phyloP scores from a whole-genome alignment of 257 asterid genomes.

The Misopates orontium region DNA sequence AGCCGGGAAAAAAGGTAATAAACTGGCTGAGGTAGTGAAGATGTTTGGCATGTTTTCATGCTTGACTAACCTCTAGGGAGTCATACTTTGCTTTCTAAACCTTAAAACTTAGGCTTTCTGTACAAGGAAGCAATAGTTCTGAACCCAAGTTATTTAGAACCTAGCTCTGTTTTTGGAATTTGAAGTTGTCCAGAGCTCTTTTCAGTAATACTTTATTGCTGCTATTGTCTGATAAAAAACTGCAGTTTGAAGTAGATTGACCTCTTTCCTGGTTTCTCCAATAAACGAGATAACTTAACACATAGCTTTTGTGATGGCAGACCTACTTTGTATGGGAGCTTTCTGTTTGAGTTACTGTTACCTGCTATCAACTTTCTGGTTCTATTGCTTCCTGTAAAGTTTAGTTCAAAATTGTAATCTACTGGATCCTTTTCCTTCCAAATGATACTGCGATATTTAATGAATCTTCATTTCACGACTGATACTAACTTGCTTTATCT shows the following conservation, averaged over 20 bases:
- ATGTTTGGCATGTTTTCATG: too few relatives aligned
- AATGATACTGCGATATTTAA: background rate
- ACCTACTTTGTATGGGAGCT: constrained; percentile 17
- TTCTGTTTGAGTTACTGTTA: constrained; percentile 12
- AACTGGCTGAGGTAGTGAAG: too few relatives aligned
- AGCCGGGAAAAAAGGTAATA: too few relatives aligned
- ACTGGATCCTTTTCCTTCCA: constrained; percentile 2
- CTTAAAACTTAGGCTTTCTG: too few relatives aligned
- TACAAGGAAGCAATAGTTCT: too few relatives aligned
- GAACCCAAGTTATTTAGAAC: background rate
- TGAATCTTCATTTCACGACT: too few relatives aligned
- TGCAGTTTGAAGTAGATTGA: constrained; percentile 13
- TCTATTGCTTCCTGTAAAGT: background rate
- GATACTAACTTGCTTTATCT: background rate
- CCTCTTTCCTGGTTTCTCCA: background rate
- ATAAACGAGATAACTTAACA: constrained; percentile 8
- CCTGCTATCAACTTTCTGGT: constrained; percentile 18
- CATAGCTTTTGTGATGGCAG: background rate
- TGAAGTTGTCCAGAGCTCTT: background rate
- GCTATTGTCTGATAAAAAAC: constrained; percentile 4
- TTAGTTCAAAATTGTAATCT: background rate
- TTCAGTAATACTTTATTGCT: background rate
- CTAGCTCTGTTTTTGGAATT: constrained; percentile 11
- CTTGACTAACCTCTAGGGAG: too few relatives aligned
- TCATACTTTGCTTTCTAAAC: too few relatives aligned